phyloP scores from a whole-genome alignment of 192 early-diverging fungal species.

The Umbelopsis sp. region DNA sequence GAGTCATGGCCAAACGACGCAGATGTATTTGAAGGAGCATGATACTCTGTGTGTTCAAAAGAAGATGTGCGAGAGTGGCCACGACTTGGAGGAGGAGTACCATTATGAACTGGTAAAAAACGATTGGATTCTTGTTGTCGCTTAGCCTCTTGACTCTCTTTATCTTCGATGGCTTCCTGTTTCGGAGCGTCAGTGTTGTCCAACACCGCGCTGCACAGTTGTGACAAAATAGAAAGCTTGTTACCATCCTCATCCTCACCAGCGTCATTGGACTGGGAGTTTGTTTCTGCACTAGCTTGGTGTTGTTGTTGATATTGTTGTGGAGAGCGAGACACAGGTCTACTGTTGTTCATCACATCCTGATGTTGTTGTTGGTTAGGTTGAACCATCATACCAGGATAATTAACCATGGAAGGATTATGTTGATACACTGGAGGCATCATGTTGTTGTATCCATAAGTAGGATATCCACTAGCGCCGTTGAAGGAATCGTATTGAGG shows the following conservation, averaged over 20 bases:
- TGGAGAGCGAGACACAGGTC: not conserved
- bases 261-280: not conserved
- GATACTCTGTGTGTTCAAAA: constrained; percentile 8
- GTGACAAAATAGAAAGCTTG: constrained; percentile 36
- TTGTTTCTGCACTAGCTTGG: not conserved
- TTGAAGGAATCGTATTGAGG: constrained; percentile 28
- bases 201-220: constrained; percentile 38
- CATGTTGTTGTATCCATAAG: constrained; percentile 32
- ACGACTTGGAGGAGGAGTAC: constrained; percentile 35
- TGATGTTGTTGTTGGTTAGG: constrained; percentile 27
- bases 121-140: constrained; percentile 3
- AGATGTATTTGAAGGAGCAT: not conserved
- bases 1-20: constrained; percentile 28
- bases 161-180: constrained; percentile 16
- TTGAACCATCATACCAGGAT: constrained; percentile 3
- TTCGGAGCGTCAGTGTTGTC: constrained; percentile 27
- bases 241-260: constrained; percentile 35
- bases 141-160: not conserved
- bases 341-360: not conserved
- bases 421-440: constrained; percentile 26
- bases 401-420: not conserved
- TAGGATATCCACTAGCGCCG: constrained; percentile 19
- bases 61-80: constrained; percentile 34
- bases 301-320: constrained; percentile 7
- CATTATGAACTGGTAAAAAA: constrained; percentile 14